Evolutionary conservation across 805 yeast genomes (phyloP), one percentile per base, ranked within the genome.

Genomic region (Wickerhamomyces bisporus): DNA sequence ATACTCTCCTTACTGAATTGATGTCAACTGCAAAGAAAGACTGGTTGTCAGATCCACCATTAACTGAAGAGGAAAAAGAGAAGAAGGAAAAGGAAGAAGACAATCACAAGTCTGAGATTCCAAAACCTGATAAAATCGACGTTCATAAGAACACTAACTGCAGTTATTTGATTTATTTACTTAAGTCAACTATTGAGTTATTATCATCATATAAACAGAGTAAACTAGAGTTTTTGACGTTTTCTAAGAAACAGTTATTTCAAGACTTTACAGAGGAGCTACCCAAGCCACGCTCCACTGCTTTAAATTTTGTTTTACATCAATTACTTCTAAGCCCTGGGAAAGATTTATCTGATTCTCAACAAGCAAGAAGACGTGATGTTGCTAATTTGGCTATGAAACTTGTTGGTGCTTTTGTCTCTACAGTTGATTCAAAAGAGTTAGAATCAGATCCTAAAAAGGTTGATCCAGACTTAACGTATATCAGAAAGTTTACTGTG

Each of bases 201-300:
- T 58, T 89, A 7, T 75, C 80, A 2, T 84, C 96, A 2, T 89
- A 88, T 55, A 82, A 80, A 44, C 81, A 79, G 44, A 76, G 88
- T 35, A 89, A 89, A 56, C 70, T 84, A 35, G 96, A 88, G 50
- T 83, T 89, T 50, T 62, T 88, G 40, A 79, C 91, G 0, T 89
- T 76, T 48, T 78, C 91, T 2, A 81, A 79, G 65, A 78, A 79
- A 55, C 56, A 42, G 42, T 38, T 51, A 36, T 52, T 51, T 55
- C 38, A 26, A 40, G 44, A 26, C 13, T 35, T 40, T 3, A 33
- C 26, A 2, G 45, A 42, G 2, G 74, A 64, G 12, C 52, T 62
- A 3, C 62, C 70, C 13, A 86, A 80, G 50, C 94, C 95, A 3
- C 70, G 91, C 21, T 69, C 86, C 0, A 82, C 94, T 0, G 80